These are phyloP conservation scores for Fonsecaea monophora DNA, from an alignment of 2,329 filamentous ascomycete species.

Conservation along the genomic window DNA sequence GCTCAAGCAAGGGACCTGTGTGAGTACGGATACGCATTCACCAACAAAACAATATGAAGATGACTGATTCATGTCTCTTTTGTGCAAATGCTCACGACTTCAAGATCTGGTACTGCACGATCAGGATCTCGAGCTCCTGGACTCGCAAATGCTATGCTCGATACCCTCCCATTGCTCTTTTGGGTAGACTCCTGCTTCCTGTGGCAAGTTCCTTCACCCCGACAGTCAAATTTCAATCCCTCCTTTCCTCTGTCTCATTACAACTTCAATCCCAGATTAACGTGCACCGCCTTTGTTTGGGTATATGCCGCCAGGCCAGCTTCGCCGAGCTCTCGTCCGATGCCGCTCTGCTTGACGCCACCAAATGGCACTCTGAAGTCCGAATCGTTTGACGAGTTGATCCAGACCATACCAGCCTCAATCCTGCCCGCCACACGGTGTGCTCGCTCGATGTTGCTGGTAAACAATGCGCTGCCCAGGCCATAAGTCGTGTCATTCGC, in stretches of 20 bases:
- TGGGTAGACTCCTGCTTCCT: neutral
- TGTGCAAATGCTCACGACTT: neutral
- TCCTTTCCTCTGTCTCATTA: conserved; percentile 24
- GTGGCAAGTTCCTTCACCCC: neutral
- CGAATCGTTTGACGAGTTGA: conserved; percentile 54
- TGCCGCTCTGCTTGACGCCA: conserved; percentile 55
- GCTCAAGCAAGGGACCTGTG: no score
- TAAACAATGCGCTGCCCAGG: conserved; percentile 53
- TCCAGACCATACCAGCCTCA: conserved; percentile 57
- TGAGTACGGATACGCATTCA: no score
- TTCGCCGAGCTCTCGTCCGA: conserved; percentile 58
- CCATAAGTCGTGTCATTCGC: conserved; percentile 54
- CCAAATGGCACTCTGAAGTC: conserved; percentile 52
- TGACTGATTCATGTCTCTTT: neutral
- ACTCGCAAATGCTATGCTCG: neutral
- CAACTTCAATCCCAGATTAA: conserved; percentile 49
- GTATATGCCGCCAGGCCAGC: conserved; percentile 51
- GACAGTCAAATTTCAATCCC: neutral
- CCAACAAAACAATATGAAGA: no score
- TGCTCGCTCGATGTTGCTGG: conserved; percentile 49
- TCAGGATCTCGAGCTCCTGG: neutral
- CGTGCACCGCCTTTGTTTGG: conserved; percentile 51
- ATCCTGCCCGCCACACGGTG: conserved; percentile 52
- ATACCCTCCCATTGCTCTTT: neutral
- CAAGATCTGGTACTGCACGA: neutral